A percentile compares a stretch with the other conserved stretches of the same genome.
phyloP scores from a whole-genome alignment of 768 basidiomycete species.

The Leccinum subgranulosum region DNA sequence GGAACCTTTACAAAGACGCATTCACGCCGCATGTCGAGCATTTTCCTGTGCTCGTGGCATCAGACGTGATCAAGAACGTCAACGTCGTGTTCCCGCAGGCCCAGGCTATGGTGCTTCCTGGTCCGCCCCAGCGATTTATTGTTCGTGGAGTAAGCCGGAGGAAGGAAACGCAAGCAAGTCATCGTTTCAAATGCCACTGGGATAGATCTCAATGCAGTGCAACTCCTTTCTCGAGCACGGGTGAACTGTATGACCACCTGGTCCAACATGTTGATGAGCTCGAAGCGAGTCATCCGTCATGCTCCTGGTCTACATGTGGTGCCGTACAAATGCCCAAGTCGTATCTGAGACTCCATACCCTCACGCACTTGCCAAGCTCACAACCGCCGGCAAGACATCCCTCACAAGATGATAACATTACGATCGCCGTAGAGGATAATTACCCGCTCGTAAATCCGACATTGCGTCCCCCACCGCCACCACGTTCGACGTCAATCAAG shows the following conservation, averaged over 20 bases:
- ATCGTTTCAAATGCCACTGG: conserved; percentile 80
- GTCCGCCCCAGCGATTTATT: conserved; percentile 73
- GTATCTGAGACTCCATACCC: conserved; percentile 60
- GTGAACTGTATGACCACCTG: conserved; percentile 74
- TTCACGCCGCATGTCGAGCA: conserved; percentile 62
- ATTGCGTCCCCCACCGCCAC: conserved; percentile 63
- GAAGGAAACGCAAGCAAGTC: conserved; percentile 52
- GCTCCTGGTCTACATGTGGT: conserved; percentile 72
- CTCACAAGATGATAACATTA: conserved; percentile 71
- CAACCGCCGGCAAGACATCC: conserved; percentile 58
- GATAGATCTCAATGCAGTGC: conserved; percentile 54
- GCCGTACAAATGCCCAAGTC: conserved; percentile 44
- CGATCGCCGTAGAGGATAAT: conserved; percentile 55
- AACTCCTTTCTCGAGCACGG: conserved; percentile 46
- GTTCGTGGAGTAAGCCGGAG: conserved; percentile 81
- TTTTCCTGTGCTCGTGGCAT: conserved; percentile 69
- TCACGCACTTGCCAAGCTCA: conserved; percentile 70
- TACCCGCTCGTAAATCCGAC: conserved; percentile 66
- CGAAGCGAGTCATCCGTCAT: conserved; percentile 47
- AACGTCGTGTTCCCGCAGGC: conserved; percentile 82
- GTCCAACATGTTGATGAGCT: conserved; percentile 50
- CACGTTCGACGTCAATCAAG: conserved; percentile 57
- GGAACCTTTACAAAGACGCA: conserved; percentile 87
- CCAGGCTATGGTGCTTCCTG: conserved; percentile 80
- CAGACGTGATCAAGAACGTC: conserved; percentile 94